phyloP scores from a whole-genome alignment of 768 basidiomycete species.

The Psilocybe tampanensis region DNA sequence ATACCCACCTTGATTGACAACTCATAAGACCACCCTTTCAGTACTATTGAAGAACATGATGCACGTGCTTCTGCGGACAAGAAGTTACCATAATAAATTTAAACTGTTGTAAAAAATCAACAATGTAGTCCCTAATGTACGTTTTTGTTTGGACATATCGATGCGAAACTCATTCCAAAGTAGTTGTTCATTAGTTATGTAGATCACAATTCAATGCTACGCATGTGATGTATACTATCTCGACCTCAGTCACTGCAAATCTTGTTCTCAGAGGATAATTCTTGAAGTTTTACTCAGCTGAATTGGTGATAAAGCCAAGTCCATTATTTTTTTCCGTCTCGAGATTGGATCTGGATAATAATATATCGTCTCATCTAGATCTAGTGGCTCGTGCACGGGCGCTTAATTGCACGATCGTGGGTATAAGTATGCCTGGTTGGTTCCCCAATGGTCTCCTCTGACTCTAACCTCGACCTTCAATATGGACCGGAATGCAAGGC shows the following conservation, averaged over 20 bases:
- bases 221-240: background rate
- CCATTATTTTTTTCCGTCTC: background rate
- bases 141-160: background rate
- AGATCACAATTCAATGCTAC: background rate
- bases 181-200: background rate
- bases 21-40: conserved; percentile 26
- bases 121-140: background rate
- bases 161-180: background rate
- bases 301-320: background rate
- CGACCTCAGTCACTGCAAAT: background rate
- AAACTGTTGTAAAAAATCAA: background rate
- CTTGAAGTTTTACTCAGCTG: background rate
- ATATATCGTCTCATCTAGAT: background rate
- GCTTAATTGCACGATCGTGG: conserved; percentile 3
- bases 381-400: conserved; percentile 5
- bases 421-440: background rate
- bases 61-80: conserved; percentile 43
- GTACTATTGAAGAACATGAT: conserved; percentile 80
- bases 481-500: conserved; percentile 11
- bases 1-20: background rate
- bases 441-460: background rate
- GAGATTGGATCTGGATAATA: background rate
- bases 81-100: background rate
- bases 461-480: background rate
- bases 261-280: background rate